phyloP scores from a whole-genome alignment of 805 yeast genomes.

The Candida maltosa region DNA sequence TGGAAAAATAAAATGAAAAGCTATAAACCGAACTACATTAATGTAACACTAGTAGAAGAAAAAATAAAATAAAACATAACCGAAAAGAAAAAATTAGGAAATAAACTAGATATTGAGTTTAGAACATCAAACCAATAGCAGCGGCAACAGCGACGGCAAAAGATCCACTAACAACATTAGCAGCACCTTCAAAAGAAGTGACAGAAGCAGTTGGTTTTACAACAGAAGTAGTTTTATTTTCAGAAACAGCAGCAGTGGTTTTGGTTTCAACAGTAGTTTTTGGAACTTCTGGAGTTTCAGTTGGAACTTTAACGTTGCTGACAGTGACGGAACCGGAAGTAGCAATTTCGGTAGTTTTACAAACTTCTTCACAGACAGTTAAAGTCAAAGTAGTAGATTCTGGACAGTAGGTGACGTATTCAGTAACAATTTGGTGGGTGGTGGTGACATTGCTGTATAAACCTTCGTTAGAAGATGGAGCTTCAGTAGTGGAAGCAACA shows the following conservation, averaged over 20 bases:
- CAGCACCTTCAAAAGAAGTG: conserved; percentile 4
- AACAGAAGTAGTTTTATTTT: conserved; percentile 1
- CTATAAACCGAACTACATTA: no score
- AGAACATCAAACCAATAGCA: conserved; percentile 6
- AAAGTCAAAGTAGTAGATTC: conserved; percentile 8
- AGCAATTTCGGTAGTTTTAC: conserved; percentile 4
- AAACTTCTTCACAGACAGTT: conserved; percentile 5
- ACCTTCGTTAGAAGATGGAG: conserved; percentile 2
- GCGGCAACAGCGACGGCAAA: conserved; percentile 4
- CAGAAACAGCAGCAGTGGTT: neutral
- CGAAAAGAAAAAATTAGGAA: no score
- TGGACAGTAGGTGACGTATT: conserved; percentile 6
- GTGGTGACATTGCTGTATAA: conserved; percentile 2
- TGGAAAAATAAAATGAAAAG: no score
- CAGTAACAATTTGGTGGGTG: conserved; percentile 3
- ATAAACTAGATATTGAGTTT: no score
- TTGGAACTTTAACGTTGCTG: neutral
- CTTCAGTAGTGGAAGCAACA: conserved; percentile 1
- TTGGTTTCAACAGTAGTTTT: neutral
- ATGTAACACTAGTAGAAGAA: no score
- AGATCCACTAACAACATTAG: conserved; percentile 5
- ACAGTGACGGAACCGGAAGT: conserved; percentile 5
- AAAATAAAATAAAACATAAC: no score
- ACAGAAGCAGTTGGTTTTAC: neutral
- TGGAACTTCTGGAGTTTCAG: neutral